Evolutionary conservation across 2,329 filamentous ascomycete genomes (phyloP), one percentile per base, ranked within the genome.

Genomic region (Tolypocladium cylindrosporum): DNA sequence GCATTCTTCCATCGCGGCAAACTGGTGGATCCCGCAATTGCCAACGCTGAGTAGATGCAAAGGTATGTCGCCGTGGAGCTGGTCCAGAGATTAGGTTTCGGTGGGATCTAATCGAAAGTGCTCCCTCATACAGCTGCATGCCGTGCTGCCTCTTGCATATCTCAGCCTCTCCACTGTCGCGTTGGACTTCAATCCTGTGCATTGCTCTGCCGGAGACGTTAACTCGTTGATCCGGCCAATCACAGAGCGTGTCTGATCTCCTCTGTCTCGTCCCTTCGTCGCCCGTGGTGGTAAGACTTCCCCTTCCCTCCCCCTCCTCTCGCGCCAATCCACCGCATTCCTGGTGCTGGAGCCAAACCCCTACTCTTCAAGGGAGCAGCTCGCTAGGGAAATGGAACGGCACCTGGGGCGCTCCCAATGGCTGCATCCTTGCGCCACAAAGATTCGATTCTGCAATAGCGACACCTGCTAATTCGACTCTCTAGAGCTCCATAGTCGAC

Each of bases 181-280:
- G 74, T 72, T 75, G 72, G 69, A 69, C 65, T 71, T 67, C 65
- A 67, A 68, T 68, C 67, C 70, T 75, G 70, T 75, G 72, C 70
- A 72, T 74, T 74, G 70, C 68, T 71, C 69, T 68, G 78, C 81
- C 78, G 82, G 81, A 84, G 79, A 83, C 81, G 80, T 84, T 84
- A 80, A 75, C 79, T 84, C 82, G 81, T 82, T 79, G 76, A 78
- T 84, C 78, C 81, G 77, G 77, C 76, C 69, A 69, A 69, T 71
- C 69, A 75, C 71, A 75, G 76, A 74, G 76, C 64, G 61, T 77
- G 70, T 75, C 72, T 76, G 75, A 77, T 75, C 72, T 75, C 71
- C 72, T 72, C 72, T 72, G 71, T 71, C 74, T 73, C 70, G 71
- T 63, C 67, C 67, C 64, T 65, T 67, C 64, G 65, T 68, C 65